Conservation (phyloP, 495 filamentous ascomycete species). For the Penicillium tannophilum region DNA sequence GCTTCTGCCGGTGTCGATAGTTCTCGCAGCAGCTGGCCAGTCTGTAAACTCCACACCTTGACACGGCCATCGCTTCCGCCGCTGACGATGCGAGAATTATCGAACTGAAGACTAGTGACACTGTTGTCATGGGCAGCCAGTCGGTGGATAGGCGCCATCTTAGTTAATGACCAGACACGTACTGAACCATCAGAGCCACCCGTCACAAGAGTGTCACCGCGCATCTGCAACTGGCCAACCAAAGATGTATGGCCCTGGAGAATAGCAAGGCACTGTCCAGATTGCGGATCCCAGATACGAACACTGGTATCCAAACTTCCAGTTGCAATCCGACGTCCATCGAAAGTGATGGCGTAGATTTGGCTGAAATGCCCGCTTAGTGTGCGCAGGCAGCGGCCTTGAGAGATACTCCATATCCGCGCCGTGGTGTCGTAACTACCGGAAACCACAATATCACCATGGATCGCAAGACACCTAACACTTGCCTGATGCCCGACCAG, state of each 20-base stretch:
- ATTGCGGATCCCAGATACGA: conserved; percentile 90
- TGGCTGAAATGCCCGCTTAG: conserved; percentile 97
- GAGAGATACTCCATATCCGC: conserved; percentile 94
- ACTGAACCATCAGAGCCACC: conserved; percentile 96
- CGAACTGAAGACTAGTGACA: conserved; percentile 95
- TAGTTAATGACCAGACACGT: conserved; percentile 89
- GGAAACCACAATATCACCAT: conserved; percentile 92
- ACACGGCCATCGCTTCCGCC: conserved; percentile 95
- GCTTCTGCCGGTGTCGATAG: conserved; percentile 87
- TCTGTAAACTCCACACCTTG: conserved; percentile 95
- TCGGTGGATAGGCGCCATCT: conserved; percentile 87
- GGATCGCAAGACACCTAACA: conserved; percentile 92
- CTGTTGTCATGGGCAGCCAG: conserved; percentile 98
- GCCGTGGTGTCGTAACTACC: conserved; percentile 97
- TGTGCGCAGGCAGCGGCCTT: conserved; percentile 86
- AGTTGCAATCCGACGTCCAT: conserved; percentile 90
- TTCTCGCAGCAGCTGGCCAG: conserved; percentile 86
- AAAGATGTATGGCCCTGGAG: conserved; percentile 96
- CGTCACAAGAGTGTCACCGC: conserved; percentile 89
- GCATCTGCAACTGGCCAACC: conserved; percentile 96
- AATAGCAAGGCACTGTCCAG: conserved; percentile 86
- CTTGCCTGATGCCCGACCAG: conserved; percentile 95
- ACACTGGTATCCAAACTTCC: conserved; percentile 97
- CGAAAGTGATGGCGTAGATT: conserved; percentile 98
- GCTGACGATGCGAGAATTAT: conserved; percentile 89